Conservation (phyloP, 495 filamentous ascomycete species). For the Monascus purpureus region DNA sequence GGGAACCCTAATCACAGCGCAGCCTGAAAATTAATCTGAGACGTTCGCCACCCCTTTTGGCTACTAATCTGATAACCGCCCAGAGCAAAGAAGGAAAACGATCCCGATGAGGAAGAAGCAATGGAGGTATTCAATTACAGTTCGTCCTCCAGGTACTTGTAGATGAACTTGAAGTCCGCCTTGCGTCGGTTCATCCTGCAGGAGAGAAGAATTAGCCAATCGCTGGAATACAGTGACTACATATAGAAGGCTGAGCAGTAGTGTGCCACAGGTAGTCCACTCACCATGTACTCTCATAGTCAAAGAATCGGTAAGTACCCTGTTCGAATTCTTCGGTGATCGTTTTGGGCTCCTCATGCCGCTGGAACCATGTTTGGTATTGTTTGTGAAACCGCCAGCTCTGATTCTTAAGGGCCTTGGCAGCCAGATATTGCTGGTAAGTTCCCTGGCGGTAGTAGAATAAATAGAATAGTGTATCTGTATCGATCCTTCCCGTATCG, state of each 20-base stretch:
- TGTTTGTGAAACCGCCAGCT: conserved; percentile 99
- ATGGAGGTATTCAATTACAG: conserved; percentile 35
- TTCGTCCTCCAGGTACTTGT: conserved; percentile 93
- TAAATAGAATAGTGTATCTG: conserved; percentile 94
- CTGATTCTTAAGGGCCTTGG: conserved; percentile 87
- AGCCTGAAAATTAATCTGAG: no score
- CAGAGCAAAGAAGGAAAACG: no score
- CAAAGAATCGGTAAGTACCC: conserved; percentile 96
- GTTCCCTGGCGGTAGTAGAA: conserved; percentile 97
- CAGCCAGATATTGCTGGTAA: conserved; percentile 92
- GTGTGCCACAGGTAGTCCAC: no score
- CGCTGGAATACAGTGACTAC: conserved; percentile 3
- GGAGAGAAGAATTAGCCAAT: conserved; percentile 3
- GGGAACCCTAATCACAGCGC: no score
- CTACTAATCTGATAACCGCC: no score
- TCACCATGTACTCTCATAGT: conserved; percentile 98
- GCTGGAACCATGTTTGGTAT: conserved; percentile 98
- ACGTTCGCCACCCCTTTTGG: no score
- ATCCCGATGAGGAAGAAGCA: conserved; percentile 1
- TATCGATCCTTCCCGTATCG: conserved; percentile 60
- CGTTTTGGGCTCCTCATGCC: conserved; percentile 93
- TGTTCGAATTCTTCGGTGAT: conserved; percentile 99
- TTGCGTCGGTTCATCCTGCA: conserved; percentile 97
- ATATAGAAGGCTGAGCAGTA: neutral
- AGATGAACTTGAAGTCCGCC: conserved; percentile 95